These are phyloP conservation scores for Pulveroboletus sp. DNA, from an alignment of 768 basidiomycete species.

Conservation along the genomic window DNA sequence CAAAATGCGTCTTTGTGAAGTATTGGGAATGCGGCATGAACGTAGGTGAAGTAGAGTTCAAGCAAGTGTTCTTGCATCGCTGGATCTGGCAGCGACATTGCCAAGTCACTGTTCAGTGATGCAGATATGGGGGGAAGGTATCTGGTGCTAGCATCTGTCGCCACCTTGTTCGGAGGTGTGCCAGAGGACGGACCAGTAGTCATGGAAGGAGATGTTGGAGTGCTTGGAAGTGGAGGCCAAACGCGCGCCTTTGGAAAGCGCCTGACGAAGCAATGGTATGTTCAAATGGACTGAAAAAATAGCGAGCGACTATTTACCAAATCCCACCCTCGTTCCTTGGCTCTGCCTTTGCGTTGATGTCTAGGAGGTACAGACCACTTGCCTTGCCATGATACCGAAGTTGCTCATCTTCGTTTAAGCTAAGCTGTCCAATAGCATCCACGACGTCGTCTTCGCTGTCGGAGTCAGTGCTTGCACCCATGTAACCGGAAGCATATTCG, in stretches of 20 bases:
- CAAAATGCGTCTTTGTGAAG: conserved; percentile 67
- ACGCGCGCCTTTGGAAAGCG: conserved; percentile 85
- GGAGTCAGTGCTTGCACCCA: conserved; percentile 30
- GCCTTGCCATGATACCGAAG: conserved; percentile 85
- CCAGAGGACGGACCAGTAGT: conserved; percentile 1
- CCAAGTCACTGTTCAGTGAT: conserved; percentile 34
- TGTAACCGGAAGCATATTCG: conserved; percentile 23
- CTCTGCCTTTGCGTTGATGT: conserved; percentile 54
- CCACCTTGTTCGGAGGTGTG: conserved; percentile 3
- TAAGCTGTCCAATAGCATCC: conserved; percentile 80
- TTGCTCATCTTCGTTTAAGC: conserved; percentile 81
- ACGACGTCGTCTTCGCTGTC: conserved; percentile 45
- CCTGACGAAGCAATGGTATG: conserved; percentile 36
- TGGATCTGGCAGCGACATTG: conserved; percentile 48
- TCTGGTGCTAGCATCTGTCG: conserved; percentile 2
- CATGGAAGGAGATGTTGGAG: conserved; percentile 16
- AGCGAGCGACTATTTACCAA: conserved; percentile 44
- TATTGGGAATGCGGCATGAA: conserved; percentile 76
- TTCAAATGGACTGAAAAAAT: conserved; percentile 9
- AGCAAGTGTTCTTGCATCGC: conserved; percentile 64
- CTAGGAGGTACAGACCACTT: conserved; percentile 73
- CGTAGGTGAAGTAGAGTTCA: conserved; percentile 74
- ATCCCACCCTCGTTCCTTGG: conserved; percentile 70
- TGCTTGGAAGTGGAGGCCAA: conserved; percentile 61
- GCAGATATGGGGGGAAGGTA: conserved; percentile 21